phyloP scores from a whole-genome alignment of 2,329 filamentous ascomycete species.

The Onygenales sp. region DNA sequence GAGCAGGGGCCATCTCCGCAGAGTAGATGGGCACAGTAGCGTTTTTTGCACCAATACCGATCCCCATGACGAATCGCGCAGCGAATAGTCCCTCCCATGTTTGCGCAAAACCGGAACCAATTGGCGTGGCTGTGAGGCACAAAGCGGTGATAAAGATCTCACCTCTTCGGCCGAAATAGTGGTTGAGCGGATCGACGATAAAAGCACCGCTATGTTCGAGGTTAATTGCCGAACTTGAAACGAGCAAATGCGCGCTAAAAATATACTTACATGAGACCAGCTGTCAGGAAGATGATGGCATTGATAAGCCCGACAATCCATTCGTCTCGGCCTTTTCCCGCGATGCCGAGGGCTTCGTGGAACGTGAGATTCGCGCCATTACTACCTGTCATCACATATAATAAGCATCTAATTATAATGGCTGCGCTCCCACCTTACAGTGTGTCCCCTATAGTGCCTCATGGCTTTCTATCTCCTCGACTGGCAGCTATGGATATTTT shows the following conservation, averaged over 20 bases:
- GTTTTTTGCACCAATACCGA: slow-evolving; percentile 30
- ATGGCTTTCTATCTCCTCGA: too few relatives aligned
- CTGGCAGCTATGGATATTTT: too few relatives aligned
- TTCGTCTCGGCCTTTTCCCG: slow-evolving; percentile 17
- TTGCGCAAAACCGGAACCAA: slow-evolving; percentile 26
- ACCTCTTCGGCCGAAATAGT: slow-evolving; percentile 17
- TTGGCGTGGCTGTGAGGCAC: slow-evolving; percentile 26
- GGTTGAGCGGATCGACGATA: slow-evolving; percentile 28
- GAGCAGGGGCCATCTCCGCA: slow-evolving; percentile 29
- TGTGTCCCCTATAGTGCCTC: too few relatives aligned
- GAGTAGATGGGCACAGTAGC: slow-evolving; percentile 29
- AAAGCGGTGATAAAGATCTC: slow-evolving; percentile 28
- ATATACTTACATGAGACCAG: slow-evolving; percentile 25
- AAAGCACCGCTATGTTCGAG: slow-evolving; percentile 16
- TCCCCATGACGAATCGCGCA: slow-evolving; percentile 28
- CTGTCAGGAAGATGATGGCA: slow-evolving; percentile 31
- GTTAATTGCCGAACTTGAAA: slow-evolving; percentile 1
- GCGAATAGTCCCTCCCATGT: slow-evolving; percentile 26
- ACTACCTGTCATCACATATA: too few relatives aligned
- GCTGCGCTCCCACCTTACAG: too few relatives aligned
- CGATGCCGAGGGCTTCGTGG: slow-evolving; percentile 25
- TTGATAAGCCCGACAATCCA: slow-evolving; percentile 40
- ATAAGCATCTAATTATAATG: too few relatives aligned
- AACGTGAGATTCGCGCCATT: slow-evolving; percentile 38
- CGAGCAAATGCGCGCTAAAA: slow-evolving; percentile 4